phyloP scores from a whole-genome alignment of 148 eudicot species.

The Arctostaphylos glauca region DNA sequence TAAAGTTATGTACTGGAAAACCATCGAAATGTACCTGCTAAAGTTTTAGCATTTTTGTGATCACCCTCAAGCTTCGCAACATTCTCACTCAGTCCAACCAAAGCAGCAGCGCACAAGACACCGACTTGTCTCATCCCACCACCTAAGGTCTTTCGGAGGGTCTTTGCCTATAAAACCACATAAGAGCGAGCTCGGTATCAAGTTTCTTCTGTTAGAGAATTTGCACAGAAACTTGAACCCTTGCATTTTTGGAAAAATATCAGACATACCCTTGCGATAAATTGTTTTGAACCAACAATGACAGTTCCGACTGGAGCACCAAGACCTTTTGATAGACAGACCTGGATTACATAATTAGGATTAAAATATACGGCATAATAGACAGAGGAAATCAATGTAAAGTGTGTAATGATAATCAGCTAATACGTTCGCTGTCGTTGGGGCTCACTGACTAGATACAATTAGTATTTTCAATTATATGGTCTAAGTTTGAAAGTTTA shows the following conservation, averaged over 20 bases:
- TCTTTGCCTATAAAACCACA: slow-evolving; percentile 52
- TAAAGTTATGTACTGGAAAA: neutral
- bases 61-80: slow-evolving; percentile 66
- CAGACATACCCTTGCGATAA: slow-evolving; percentile 61
- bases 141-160: slow-evolving; percentile 80
- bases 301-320: slow-evolving; percentile 95
- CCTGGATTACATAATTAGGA: slow-evolving; percentile 34
- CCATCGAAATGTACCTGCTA: slow-evolving; percentile 60
- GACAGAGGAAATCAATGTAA: neutral
- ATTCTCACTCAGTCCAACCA: slow-evolving; percentile 85
- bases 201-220: neutral
- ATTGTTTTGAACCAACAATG: slow-evolving; percentile 79
- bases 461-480: neutral
- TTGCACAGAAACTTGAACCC: neutral
- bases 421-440: no score
- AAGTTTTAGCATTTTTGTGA: slow-evolving; percentile 75
- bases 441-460: no score
- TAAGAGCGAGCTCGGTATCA: neutral
- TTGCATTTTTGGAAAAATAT: neutral
- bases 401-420: neutral
- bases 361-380: neutral
- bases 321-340: slow-evolving; percentile 92
- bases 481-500: neutral
- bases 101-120: slow-evolving; percentile 84
- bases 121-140: slow-evolving; percentile 99